These are phyloP conservation scores for Daldinia vernicosa DNA, from an alignment of 495 filamentous ascomycete species.

Conservation along the genomic window DNA sequence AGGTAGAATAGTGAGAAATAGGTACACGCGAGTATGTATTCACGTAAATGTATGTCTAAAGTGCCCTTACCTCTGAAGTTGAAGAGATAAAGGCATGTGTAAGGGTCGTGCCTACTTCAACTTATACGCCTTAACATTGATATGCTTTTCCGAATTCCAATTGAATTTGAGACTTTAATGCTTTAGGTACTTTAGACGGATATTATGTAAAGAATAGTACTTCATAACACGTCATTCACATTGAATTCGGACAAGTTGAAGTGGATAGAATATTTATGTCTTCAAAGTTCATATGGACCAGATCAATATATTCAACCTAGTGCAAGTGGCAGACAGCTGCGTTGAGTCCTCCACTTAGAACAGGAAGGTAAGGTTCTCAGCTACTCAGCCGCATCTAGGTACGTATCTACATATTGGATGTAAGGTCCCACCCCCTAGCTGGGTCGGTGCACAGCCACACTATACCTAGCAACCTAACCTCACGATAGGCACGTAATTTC, in stretches of 20 bases:
- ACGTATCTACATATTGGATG: background rate
- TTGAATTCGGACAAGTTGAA: background rate
- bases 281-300: background rate
- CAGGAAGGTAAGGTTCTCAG: background rate
- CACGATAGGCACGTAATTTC: constrained; percentile 41
- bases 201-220: background rate
- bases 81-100: background rate
- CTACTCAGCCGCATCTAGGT: background rate
- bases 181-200: background rate
- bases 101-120: background rate
- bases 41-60: background rate
- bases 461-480: constrained; percentile 21
- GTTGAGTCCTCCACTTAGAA: background rate
- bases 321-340: background rate
- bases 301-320: background rate
- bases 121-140: background rate
- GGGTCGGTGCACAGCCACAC: constrained; percentile 30
- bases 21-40: too few relatives aligned
- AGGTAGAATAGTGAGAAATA: too few relatives aligned
- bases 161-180: background rate
- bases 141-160: background rate
- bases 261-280: background rate
- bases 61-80: background rate
- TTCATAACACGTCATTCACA: background rate
- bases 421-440: constrained; percentile 9